Conservation (phyloP, 306 rosid genomes). For the Echinosophora koreensis region DNA sequence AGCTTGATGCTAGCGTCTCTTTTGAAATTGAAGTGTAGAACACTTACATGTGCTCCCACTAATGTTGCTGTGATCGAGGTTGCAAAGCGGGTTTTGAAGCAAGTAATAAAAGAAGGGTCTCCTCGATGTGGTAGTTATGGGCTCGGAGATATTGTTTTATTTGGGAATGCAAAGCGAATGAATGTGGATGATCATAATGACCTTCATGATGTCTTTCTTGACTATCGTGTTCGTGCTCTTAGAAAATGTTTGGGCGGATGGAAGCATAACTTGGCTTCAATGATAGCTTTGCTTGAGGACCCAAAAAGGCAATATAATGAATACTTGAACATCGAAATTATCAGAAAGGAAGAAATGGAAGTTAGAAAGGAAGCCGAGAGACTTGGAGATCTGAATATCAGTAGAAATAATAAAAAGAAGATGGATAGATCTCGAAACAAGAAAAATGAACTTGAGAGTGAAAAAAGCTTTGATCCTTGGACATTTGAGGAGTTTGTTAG, state of each 20-base stretch:
- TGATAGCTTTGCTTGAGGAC: conserved; percentile 48
- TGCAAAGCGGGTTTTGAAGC: conserved; percentile 14
- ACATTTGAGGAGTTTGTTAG: background rate
- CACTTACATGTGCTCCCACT: conserved; percentile 49
- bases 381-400: no score
- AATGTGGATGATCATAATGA: conserved; percentile 34
- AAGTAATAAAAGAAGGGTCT: background rate
- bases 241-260: conserved; percentile 36
- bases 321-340: background rate
- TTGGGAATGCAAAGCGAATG: conserved; percentile 47
- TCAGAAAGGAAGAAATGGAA: background rate
- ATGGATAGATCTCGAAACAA: background rate
- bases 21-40: conserved; percentile 32
- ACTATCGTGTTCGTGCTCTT: conserved; percentile 35
- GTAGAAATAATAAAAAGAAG: background rate
- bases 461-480: background rate
- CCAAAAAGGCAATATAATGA: conserved; percentile 25
- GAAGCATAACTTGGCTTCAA: conserved; percentile 18
- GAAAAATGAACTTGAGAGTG: background rate
- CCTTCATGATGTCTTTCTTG: conserved; percentile 42
- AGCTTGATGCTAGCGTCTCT: conserved; percentile 24
- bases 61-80: conserved; percentile 43
- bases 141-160: conserved; percentile 53
- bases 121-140: conserved; percentile 23
- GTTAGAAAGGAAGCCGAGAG: background rate